Percentiles rank a stretch among this genome's conserved stretches.
These are phyloP conservation scores for Paecilomyces variotii DNA, from an alignment of 2,329 filamentous ascomycete genomes.

Conservation along the genomic window DNA sequence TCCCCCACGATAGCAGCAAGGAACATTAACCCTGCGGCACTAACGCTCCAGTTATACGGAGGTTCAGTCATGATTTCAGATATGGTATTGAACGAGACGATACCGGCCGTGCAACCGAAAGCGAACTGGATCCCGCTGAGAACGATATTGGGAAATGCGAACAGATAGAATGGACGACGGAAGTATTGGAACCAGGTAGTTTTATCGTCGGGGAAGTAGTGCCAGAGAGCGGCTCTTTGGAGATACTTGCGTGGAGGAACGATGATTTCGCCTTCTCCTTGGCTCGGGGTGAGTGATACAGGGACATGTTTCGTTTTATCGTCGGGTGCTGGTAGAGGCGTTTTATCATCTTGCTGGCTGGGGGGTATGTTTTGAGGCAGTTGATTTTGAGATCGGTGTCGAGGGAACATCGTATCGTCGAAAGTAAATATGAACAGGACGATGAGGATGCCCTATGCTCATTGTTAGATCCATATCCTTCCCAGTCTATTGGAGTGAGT, in stretches of 20 bases:
- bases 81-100: slow-evolving; percentile 33
- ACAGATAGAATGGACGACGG: slow-evolving; percentile 32
- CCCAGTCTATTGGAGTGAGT: neutral
- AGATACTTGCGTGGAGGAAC: neutral
- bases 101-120: slow-evolving; percentile 32
- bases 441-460: slow-evolving; percentile 7
- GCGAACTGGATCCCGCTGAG: slow-evolving; percentile 34
- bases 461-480: neutral
- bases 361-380: neutral
- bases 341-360: neutral
- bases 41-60: slow-evolving; percentile 28
- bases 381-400: slow-evolving; percentile 19
- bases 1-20: slow-evolving; percentile 22
- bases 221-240: slow-evolving; percentile 9
- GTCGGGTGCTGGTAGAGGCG: neutral
- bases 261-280: slow-evolving; percentile 5
- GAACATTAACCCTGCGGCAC: slow-evolving; percentile 23
- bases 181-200: slow-evolving; percentile 35
- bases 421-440: slow-evolving; percentile 25
- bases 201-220: slow-evolving; percentile 22
- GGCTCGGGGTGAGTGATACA: slow-evolving; percentile 11
- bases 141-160: slow-evolving; percentile 32
- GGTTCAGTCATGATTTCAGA: slow-evolving; percentile 29
- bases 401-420: slow-evolving; percentile 29
- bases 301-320: slow-evolving; percentile 4